These are phyloP conservation scores for Pythium folliculosum DNA, from an alignment of 352 stramenopile genomes.

Conservation along the genomic window DNA sequence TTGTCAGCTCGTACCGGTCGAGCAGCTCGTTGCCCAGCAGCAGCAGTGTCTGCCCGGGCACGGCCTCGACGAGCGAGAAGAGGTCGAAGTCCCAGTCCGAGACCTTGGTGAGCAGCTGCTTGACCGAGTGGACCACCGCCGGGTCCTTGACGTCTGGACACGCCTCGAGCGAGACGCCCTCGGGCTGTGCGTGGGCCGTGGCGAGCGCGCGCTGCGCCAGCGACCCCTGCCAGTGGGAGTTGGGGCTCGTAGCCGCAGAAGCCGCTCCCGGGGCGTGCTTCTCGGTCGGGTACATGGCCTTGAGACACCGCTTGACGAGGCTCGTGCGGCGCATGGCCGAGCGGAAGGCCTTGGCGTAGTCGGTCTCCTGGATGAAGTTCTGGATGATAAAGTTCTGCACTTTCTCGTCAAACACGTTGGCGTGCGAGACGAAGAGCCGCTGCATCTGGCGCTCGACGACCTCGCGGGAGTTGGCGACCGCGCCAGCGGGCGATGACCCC, in stretches of 20 bases:
- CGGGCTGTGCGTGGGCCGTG: slow-evolving; percentile 31
- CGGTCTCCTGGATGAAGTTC: slow-evolving; percentile 82
- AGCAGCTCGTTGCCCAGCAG: slow-evolving; percentile 79
- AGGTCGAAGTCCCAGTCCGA: slow-evolving; percentile 74
- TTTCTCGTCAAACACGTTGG: slow-evolving; percentile 83
- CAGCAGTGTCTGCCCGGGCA: slow-evolving; percentile 57
- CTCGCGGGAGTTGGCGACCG: slow-evolving; percentile 9
- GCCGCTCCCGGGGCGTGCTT: slow-evolving; percentile 14
- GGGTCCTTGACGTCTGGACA: slow-evolving; percentile 59
- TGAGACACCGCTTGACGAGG: slow-evolving; percentile 67
- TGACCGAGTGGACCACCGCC: slow-evolving; percentile 43
- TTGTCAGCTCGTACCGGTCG: slow-evolving; percentile 65
- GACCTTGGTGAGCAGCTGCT: slow-evolving; percentile 56
- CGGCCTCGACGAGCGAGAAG: slow-evolving; percentile 54
- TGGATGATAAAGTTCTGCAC: slow-evolving; percentile 88
- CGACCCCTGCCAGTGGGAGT: slow-evolving; percentile 19
- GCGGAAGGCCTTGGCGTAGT: slow-evolving; percentile 70
- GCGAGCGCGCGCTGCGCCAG: slow-evolving; percentile 42
- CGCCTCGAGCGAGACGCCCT: slow-evolving; percentile 36
- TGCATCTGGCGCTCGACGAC: slow-evolving; percentile 70
- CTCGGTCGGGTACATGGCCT: slow-evolving; percentile 68
- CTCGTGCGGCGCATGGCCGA: slow-evolving; percentile 69
- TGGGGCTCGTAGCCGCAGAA: not conserved
- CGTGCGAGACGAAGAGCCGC: slow-evolving; percentile 73
- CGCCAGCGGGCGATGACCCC: not conserved